Evolutionary conservation across 2,329 filamentous ascomycete genomes (phyloP), one percentile per base, ranked within the genome.

Genomic region (Peltaster fructicola): DNA sequence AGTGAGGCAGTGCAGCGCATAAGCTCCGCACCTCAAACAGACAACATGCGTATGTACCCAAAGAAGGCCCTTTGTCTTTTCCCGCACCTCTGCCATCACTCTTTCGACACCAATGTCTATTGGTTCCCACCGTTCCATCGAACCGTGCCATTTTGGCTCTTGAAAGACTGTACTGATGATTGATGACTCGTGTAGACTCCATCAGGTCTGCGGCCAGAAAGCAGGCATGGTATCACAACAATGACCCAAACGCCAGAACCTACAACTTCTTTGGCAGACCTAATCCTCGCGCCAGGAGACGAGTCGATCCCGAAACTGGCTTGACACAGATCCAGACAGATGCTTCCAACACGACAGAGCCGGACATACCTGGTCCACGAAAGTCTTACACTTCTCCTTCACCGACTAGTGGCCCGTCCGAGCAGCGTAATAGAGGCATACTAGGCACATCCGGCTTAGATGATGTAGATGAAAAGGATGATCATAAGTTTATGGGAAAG

Each of bases 171-270:
- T n/a, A n/a, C n/a, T n/a, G n/a, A n/a, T n/a, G n/a, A 15, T 20
- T 30, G 17, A 30, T 27, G 21, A 28, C 23, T 14, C 20, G 22
- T 9, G 9, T 30, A 39, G 38, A 40, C 29, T 34, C 34, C 16
- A 44, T 46, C 34, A 45, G 44, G 27, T 31, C 33, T 8, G 29
- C 33, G n/a, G 43, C 43, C 18, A 34, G 41, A 21, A 28, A 32
- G 9, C 29, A 35, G 11, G 43, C 41, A 8, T 46, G 43, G 41
- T 46, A 41, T 29, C 23, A 32, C 26, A 34, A 39, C 24, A 25
- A 32, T 12, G 29, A 34, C 17, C 29, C 30, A 12, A 31, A 29
- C 8, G 24, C 32, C 10, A 26, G 23, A 16, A 36, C 36, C 4
- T 45, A 38, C 30, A 48, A 45, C 23, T 26, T 33, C 14, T 44